Evolutionary conservation across 768 basidiomycete genomes (phyloP).

Genomic region (Pleurotus ostreatus): DNA sequence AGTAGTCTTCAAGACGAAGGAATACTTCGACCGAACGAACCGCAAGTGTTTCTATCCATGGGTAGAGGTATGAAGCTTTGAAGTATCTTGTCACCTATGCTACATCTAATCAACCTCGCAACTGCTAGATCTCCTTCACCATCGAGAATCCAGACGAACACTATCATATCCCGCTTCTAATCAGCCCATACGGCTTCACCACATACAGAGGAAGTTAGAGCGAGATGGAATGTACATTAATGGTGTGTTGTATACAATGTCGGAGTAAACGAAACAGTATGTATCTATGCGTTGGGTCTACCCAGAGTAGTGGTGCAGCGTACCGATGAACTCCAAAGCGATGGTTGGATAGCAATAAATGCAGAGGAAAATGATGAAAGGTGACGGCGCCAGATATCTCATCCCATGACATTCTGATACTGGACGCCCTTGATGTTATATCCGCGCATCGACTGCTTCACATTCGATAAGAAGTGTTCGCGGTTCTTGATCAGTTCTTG

Average conservation of each 20-base stretch:
- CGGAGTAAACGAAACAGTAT: background rate
- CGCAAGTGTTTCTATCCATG: conserved; percentile 83
- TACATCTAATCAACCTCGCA: conserved; percentile 6
- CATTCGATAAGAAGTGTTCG: conserved; percentile 79
- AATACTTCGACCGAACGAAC: conserved; percentile 67
- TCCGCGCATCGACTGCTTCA: conserved; percentile 85
- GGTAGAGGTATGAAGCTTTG: conserved; percentile 80
- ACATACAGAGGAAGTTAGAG: conserved; percentile 85
- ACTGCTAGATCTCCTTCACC: conserved; percentile 70
- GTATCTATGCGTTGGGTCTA: conserved; percentile 17
- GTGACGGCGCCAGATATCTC: conserved; percentile 20
- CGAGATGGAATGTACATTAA: conserved; percentile 15
- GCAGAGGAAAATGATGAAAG: conserved; percentile 15
- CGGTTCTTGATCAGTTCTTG: conserved; percentile 89
- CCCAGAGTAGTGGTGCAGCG: conserved; percentile 8
- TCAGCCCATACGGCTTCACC: conserved; percentile 89
- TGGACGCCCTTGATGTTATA: conserved; percentile 69
- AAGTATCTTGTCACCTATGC: background rate
- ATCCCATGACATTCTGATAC: conserved; percentile 71
- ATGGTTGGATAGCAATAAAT: conserved; percentile 9
- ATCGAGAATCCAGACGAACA: conserved; percentile 74
- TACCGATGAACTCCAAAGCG: conserved; percentile 15
- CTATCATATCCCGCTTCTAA: conserved; percentile 87
- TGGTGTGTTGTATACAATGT: conserved; percentile 6
- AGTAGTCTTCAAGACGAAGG: conserved; percentile 77